phyloP scores from a whole-genome alignment of 352 stramenopile genomes.

The Pythium guiyangense region DNA sequence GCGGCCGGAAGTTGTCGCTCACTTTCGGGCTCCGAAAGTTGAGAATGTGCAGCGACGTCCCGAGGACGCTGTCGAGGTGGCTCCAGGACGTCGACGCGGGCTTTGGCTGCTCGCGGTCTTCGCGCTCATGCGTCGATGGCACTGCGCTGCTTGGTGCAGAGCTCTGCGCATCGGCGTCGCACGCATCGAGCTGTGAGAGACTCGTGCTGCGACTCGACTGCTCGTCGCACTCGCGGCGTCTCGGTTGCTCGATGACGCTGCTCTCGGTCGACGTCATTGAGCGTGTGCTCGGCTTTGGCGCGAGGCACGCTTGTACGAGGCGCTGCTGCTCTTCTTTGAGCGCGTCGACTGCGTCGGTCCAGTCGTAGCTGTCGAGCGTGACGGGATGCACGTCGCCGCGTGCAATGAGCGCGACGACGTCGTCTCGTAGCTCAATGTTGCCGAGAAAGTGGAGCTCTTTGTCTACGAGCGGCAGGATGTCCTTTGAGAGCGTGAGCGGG shows the following conservation, averaged over 20 bases:
- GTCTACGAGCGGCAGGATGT: slow-evolving; percentile 52
- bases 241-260: slow-evolving; percentile 13
- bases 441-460: slow-evolving; percentile 61
- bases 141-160: neutral
- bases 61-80: slow-evolving; percentile 64
- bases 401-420: slow-evolving; percentile 51
- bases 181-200: slow-evolving; percentile 3
- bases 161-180: neutral
- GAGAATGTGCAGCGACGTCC: slow-evolving; percentile 62
- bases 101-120: slow-evolving; percentile 26
- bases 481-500: slow-evolving; percentile 47
- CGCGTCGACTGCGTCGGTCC: slow-evolving; percentile 37
- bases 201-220: slow-evolving; percentile 9
- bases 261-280: slow-evolving; percentile 65
- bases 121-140: neutral
- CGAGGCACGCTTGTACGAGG: slow-evolving; percentile 5
- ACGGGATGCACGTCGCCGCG: slow-evolving; percentile 53
- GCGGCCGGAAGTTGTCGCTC: slow-evolving; percentile 67
- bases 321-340: slow-evolving; percentile 11
- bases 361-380: slow-evolving; percentile 72
- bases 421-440: slow-evolving; percentile 54
- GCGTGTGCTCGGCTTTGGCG: slow-evolving; percentile 14
- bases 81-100: slow-evolving; percentile 49
- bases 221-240: slow-evolving; percentile 9
- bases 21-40: slow-evolving; percentile 80